phyloP scores from a whole-genome alignment of 1,284 basidiomycete species.

The Salmacisia buchloeana region DNA sequence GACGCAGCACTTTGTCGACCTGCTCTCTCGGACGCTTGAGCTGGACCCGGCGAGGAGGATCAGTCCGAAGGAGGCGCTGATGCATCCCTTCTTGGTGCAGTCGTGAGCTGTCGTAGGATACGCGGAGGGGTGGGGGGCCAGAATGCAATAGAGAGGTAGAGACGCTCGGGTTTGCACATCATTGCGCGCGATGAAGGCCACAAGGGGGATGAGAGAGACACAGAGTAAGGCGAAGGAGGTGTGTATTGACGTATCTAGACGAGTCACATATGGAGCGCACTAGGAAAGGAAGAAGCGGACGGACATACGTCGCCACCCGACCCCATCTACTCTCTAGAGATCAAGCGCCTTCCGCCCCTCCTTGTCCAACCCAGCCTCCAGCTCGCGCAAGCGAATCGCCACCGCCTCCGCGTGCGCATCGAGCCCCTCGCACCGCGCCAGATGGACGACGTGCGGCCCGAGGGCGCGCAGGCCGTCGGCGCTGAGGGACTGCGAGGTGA shows the following conservation, averaged over 20 bases:
- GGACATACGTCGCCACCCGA: too few species aligned
- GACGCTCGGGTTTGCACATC: too few species aligned
- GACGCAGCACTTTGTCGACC: constrained; percentile 76
- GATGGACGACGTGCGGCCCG: constrained; percentile 80
- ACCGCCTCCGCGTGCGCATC: constrained; percentile 74
- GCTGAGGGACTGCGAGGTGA: constrained; percentile 90
- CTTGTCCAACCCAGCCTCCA: neutral
- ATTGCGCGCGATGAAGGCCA: too few species aligned
- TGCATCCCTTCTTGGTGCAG: constrained; percentile 68
- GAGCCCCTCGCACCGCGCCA: constrained; percentile 91
- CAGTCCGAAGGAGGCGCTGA: constrained; percentile 77
- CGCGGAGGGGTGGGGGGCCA: too few species aligned
- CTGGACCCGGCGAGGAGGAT: constrained; percentile 84
- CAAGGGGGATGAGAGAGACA: too few species aligned
- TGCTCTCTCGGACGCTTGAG: constrained; percentile 82
- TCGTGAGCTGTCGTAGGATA: neutral
- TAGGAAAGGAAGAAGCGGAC: neutral
- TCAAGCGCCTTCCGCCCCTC: neutral
- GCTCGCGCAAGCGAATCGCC: constrained; percentile 42
- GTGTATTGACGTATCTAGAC: neutral
- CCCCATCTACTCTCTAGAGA: neutral
- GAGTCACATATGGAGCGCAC: too few species aligned
- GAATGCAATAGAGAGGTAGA: too few species aligned
- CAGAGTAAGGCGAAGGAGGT: too few species aligned
- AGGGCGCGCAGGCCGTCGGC: constrained; percentile 69